Base-by-base conservation (phyloP, 1,139 yeast species). In the Meyerozyma sp. region DNA sequence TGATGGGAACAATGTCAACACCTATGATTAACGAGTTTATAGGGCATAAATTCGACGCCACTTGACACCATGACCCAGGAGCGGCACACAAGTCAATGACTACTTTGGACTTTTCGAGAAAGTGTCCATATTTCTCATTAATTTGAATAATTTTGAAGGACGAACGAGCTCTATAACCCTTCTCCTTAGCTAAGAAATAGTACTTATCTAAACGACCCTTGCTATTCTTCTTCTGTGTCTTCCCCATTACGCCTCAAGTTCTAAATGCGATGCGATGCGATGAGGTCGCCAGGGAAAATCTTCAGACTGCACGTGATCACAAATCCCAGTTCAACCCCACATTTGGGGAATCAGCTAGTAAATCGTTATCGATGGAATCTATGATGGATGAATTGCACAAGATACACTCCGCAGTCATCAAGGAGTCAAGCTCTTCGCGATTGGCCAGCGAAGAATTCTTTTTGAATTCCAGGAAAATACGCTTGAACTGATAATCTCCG, bases 61-160 rank as follows among this genome's bases (percentile, higher is more conserved):
- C 98, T 68, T 93, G 99, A 77, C 98, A 93, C 98, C 98, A 93
- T 4, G 97, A 90, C 46, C 99, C 99, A 29, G 99, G 98, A 3
- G 98, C 98, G 46, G 98, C 98, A 84, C 99, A 93, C 55, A 93
- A 75, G 78, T 93, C 99, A 45, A 93, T 88, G 38, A 93, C 96
- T 39, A 93, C 98, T 65, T 89, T 93, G n/a, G 98, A 90, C 64
- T 87, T 86, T 58, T 91, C 97, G 47, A 91, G 70, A 63, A 93
- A 93, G 65, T 90, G 96, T 27, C 97, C 97, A 71, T 81, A 94
- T 63, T 93, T 93, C 62, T 94, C 97, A 69, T 94, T 93, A 49
- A 93, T 88, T 65, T 93, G 99, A 47, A 94, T 77, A 55, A 93
- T 81, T 66, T 93, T 93, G 72, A 94, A 93, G 25, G 98, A 90